A percentile compares a stretch with the other conserved stretches of the same genome.
These are phyloP conservation scores for Phalaenopsis aphrodite DNA, from an alignment of 106 monocot species.

Conservation along the genomic window DNA sequence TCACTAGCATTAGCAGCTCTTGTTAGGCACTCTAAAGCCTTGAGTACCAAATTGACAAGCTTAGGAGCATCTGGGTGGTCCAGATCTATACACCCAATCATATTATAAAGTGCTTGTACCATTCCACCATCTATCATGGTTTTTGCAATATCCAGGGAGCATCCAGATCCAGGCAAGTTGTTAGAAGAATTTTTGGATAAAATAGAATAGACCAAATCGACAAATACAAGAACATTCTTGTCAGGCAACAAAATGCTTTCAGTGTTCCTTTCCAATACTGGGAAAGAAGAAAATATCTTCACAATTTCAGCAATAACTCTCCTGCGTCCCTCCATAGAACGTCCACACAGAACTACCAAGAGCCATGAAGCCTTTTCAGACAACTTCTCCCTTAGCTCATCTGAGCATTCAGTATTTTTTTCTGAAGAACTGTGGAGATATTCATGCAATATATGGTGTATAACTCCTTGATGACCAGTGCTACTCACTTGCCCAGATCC, in stretches of 20 bases:
- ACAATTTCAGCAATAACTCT: conserved; percentile 59
- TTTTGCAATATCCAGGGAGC: conserved; percentile 29
- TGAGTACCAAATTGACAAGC: conserved; percentile 37
- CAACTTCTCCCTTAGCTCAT: conserved; percentile 49
- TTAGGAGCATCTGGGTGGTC: conserved; percentile 71
- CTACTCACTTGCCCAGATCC: conserved; percentile 27
- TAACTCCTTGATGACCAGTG: conserved; percentile 31
- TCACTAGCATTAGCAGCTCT: conserved; percentile 64
- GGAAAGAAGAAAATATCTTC: conserved; percentile 44
- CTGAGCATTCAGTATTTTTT: conserved; percentile 30
- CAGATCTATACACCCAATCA: conserved; percentile 55
- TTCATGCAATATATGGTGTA: conserved; percentile 60
- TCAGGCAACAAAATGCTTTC: conserved; percentile 36
- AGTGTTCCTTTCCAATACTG: conserved; percentile 22
- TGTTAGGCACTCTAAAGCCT: conserved; percentile 66
- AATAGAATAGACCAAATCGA: conserved; percentile 53
- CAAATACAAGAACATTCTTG: conserved; percentile 40
- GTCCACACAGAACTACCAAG: conserved; percentile 57
- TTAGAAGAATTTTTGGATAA: conserved; percentile 53
- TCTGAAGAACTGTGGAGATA: conserved; percentile 42
- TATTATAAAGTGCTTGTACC: conserved; percentile 42
- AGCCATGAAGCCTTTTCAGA: conserved; percentile 69
- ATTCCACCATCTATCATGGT: conserved; percentile 78
- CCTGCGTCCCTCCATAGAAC: conserved; percentile 59
- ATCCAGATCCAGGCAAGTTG: conserved; percentile 46